Evolutionary conservation across 768 basidiomycete species (phyloP).

Genomic region (Calvatia gigantea): DNA sequence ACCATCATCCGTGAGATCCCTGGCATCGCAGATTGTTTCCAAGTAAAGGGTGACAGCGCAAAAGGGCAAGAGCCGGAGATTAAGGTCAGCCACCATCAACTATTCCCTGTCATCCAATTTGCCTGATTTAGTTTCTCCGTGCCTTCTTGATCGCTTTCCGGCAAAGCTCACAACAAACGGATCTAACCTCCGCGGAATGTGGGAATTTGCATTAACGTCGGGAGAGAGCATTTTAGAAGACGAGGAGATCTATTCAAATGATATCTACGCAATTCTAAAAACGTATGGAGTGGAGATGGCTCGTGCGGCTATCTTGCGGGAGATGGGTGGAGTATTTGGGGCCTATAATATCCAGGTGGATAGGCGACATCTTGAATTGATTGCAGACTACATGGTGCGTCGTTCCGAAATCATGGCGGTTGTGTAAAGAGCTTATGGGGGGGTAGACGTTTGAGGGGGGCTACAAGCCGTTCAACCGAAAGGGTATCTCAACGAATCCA

Average conservation of each 20-base stretch:
- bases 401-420: conserved; percentile 20
- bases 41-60: conserved; percentile 56
- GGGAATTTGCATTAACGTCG: conserved; percentile 61
- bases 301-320: conserved; percentile 82
- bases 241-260: conserved; percentile 87
- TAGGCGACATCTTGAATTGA: conserved; percentile 88
- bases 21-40: conserved; percentile 86
- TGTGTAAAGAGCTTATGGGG: neutral
- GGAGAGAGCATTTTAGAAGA: conserved; percentile 67
- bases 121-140: neutral
- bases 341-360: conserved; percentile 97
- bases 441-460: conserved; percentile 95
- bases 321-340: conserved; percentile 89
- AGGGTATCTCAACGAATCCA: conserved; percentile 87
- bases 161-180: conserved; percentile 82
- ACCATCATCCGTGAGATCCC: conserved; percentile 89
- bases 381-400: conserved; percentile 97
- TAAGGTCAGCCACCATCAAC: conserved; percentile 35
- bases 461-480: conserved; percentile 97
- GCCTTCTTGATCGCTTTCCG: neutral
- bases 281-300: conserved; percentile 99
- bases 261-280: conserved; percentile 86
- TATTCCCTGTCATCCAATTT: neutral
- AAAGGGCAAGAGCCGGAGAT: conserved; percentile 44
- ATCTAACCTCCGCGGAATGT: conserved; percentile 88